Base-by-base conservation (phyloP, 805 yeast genomes). In the Jamesozyma gamospora region DNA sequence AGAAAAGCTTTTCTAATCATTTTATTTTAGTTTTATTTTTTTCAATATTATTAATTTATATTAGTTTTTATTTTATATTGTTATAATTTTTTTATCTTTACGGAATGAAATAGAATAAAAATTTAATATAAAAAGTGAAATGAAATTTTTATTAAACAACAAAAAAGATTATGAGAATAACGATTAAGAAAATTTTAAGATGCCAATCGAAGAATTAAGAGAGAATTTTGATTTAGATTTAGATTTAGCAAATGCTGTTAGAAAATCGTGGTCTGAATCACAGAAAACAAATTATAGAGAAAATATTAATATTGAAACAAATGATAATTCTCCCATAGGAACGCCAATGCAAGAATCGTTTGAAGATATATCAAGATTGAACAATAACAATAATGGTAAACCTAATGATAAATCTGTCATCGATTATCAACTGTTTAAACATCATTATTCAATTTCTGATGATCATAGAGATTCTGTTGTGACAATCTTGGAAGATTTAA, bases 211-310 rank as follows among this genome's bases (percentile, higher is more conserved):
- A n/a, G n/a, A n/a, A n/a, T n/a, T n/a, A n/a, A n/a, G n/a, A n/a
- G n/a, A n/a, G n/a, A n/a, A n/a, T n/a, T 21, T 21, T 27, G 45
- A 46, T 21, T 33, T 51, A 8, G 36, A 44, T 6, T 53, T 49
- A 4, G 63, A 57, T 13, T 41, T 58, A 36, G 62, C 55, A 1
- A 52, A 50, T 32, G 60, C 62, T 7, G 49, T 58, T 6, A 48
- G 58, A 36, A 58, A 54, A 32, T 57, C 63, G 17, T 58, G 63
- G 63, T 53, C 58, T 3, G 60, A 53, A 35, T 28, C 39, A 11
- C 37, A 35, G 18, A 17, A 25, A 29, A 24, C 35, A 1, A 35
- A n/a, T 4, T 10, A 12, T 24, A 9, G 10, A 4, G n/a, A 16
- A 4, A 17, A 14, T 15, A 6, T 21, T 8, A 18, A n/a, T 2